Conservation (phyloP, 1,139 yeast species). For the Magnusiomyces sp. region DNA sequence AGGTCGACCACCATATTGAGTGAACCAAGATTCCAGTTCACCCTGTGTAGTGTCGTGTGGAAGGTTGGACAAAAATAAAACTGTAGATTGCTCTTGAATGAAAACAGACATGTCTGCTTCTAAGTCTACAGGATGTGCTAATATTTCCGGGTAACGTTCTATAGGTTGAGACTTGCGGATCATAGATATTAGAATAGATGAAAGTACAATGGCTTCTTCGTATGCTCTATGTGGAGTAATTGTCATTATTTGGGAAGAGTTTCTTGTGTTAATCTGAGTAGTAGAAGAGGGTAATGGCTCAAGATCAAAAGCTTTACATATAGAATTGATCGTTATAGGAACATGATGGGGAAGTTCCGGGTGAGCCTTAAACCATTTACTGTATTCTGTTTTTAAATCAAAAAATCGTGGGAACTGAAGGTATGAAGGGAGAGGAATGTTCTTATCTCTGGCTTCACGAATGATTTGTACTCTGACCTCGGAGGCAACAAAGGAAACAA, state of each 20-base stretch:
- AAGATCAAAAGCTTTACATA: conserved; percentile 54
- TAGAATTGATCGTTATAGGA: conserved; percentile 42
- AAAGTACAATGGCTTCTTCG: conserved; percentile 35
- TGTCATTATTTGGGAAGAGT: conserved; percentile 18
- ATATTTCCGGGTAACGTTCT: conserved; percentile 46
- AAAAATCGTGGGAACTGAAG: conserved; percentile 69
- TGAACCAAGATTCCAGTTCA: conserved; percentile 86
- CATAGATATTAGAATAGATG: conserved; percentile 44
- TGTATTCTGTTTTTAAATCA: conserved; percentile 66
- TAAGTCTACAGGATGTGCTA: conserved; percentile 67
- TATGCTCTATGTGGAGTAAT: conserved; percentile 32
- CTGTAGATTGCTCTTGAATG: conserved; percentile 62
- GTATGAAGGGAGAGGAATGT: conserved; percentile 62
- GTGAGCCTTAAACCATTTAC: conserved; percentile 60
- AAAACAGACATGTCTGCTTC: conserved; percentile 64
- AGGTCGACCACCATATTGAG: conserved; percentile 79
- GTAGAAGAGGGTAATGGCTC: too few species aligned
- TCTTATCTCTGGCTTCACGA: conserved; percentile 73
- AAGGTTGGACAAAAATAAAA: conserved; percentile 67
- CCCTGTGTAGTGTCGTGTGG: conserved; percentile 84
- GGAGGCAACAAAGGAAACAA: conserved; percentile 61
- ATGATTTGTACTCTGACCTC: conserved; percentile 69
- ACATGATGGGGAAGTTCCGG: conserved; percentile 53
- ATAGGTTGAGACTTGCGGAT: conserved; percentile 47
- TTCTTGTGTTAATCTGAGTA: conserved; percentile 17